Conservation (phyloP, 73 alveolate genomes). For the Paramecium caudatum region DNA sequence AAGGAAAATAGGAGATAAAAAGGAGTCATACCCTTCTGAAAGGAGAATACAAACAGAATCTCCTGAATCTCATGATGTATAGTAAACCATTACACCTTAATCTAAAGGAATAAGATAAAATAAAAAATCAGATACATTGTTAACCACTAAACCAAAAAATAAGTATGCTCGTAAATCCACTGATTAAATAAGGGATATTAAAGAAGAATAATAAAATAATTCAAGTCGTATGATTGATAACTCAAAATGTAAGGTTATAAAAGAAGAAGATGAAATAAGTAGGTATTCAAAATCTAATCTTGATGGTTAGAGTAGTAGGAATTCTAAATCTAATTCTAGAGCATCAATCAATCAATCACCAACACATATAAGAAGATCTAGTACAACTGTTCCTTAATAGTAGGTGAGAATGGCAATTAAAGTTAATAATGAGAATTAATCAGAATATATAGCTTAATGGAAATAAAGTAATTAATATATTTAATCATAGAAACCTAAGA, state of each 20-base stretch:
- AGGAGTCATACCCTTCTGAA: constrained; percentile 14
- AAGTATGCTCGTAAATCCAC: constrained; percentile 14
- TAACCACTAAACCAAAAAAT: not conserved
- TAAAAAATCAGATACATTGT: not conserved
- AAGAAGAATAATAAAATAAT: constrained; percentile 3
- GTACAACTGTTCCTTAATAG: constrained; percentile 4
- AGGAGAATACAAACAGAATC: constrained; percentile 55
- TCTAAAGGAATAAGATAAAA: not conserved
- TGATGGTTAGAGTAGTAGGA: not conserved
- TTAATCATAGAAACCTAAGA: too few relatives aligned
- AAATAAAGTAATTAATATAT: too few relatives aligned
- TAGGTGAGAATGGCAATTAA: constrained; percentile 16
- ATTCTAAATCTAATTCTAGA: not conserved
- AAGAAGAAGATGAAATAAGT: constrained; percentile 54
- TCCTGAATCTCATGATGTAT: not conserved
- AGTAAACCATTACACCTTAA: not conserved
- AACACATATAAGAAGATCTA: constrained; percentile 29
- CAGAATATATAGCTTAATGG: constrained; percentile 6
- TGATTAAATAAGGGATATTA: not conserved
- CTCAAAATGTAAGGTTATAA: not conserved
- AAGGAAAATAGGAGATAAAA: too few relatives aligned
- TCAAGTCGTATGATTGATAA: not conserved
- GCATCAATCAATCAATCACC: not conserved
- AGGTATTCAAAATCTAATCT: constrained; percentile 38
- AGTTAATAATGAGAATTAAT: constrained; percentile 33